Evolutionary conservation across 192 early-diverging fungal species (phyloP), one percentile per base, ranked within the genome.

Genomic region (Coemansia sp.): DNA sequence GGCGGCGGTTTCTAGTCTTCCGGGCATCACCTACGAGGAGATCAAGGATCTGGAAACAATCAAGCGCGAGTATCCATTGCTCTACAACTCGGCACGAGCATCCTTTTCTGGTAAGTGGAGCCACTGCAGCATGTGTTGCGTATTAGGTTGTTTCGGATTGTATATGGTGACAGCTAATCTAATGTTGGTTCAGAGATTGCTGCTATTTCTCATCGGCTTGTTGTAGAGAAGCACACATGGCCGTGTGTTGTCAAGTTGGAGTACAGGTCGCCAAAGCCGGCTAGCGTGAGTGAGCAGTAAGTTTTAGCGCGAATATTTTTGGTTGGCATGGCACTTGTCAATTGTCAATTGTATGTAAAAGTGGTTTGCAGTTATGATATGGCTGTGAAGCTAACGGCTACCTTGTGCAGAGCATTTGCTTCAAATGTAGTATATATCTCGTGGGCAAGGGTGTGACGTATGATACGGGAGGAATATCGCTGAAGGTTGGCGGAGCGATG

Each of bases 391-490:
- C 13, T 9, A n/a, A 9, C n/a, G 72, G 63, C 67, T 69, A 67
- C 25, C 41, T 40, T 13, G 25, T 2, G 25, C 25, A 25, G 1
- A 2, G 25, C 2, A 1, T 25, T 25, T 25, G 25, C 25, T 25
- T 25, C 25, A 25, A 37, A 17, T 60, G 50, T 76, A 78, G 76
- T 76, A 61, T 94, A 20, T 94, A 90, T 72, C 86, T 95, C 69
- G 88, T 94, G 38, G 94, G 94, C 25, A 95, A 95, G 80, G 94
- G 94, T 64, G 92, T 95, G 22, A 94, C 93, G 37, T 95, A 90
- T 70, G 94, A 95, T 70, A 95, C 93, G 32, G 94, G 94, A 46
- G 94, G 94, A 75, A 88, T 90, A 66, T 90, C 94, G 72, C 87
- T 95, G 67, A 95, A 95, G 80, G 79, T 85, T 56, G 87, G 88